Base-by-base conservation (phyloP, 2,329 filamentous ascomycete genomes). In the Aureobasidium uvarum region DNA sequence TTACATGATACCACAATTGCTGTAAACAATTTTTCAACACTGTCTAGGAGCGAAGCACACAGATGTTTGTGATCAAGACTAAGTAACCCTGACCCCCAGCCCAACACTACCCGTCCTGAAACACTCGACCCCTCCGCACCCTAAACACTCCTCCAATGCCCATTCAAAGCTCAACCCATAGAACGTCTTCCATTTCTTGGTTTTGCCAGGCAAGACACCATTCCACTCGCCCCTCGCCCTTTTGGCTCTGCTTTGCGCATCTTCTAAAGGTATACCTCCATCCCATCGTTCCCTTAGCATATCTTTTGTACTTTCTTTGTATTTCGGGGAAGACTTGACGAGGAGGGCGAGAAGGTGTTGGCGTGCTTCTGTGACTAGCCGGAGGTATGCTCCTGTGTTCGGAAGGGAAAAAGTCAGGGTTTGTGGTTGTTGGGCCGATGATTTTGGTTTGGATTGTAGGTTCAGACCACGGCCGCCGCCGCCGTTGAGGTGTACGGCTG, bases 91-190 rank as follows among this genome's bases (percentile, higher is more conserved):
- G 1, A 91, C 83, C 13, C 85, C 89, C 67, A 84, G 81, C 1
- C 89, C 89, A n/a, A 92, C 88, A 70, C 85, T 89, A 16, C 87
- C 82, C 14, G 89, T 92, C 72, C 91, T 85, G 74, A 93, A 93
- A 16, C 90, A 77, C 75, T 93, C 89, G 4, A 92, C 83, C 18
- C 88, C 72, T 1, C 90, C 90, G 33, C 86, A 81, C 0, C 89
- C 90, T 28, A 90, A 81, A 50, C 88, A 89, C 74, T 92, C 89
- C 46, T 84, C 86, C 48, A 92, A 73, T 18, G 90, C 81, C 87
- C 88, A 92, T 66, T 88, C 83, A 75, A 91, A 92, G 50, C 83
- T 77, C 67, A 91, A 75, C 0, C 90, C 90, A 71, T 85, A 84
- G 68, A 91, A 90, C 36, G 85, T 82, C 72, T 83, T 87, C 90